phyloP scores from a whole-genome alignment of 805 yeast species.

The Ogataea polymorpha region DNA sequence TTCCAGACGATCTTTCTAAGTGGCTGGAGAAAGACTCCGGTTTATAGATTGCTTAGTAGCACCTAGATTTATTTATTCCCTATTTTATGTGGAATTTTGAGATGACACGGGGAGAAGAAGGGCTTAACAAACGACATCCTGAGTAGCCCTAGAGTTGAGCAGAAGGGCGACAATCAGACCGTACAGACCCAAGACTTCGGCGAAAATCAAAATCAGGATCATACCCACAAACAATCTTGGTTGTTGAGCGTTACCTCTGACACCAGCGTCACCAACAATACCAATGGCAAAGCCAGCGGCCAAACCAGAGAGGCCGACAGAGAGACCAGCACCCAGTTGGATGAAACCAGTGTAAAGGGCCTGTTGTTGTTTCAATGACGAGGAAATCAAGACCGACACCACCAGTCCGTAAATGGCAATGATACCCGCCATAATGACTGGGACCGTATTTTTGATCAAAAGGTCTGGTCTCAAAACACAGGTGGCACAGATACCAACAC shows the following conservation, averaged over 20 bases:
- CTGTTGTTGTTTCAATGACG: conserved; percentile 82
- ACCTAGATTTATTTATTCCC: conserved; percentile 9
- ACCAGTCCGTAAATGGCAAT: conserved; percentile 98
- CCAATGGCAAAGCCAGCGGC: conserved; percentile 99
- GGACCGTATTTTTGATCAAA: conserved; percentile 88
- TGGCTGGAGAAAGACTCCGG: conserved; percentile 16
- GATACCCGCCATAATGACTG: conserved; percentile 99
- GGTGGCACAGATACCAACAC: conserved; percentile 99
- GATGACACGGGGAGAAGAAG: conserved; percentile 2
- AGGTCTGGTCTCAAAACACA: conserved; percentile 97
- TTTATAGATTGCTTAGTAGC: conserved; percentile 8
- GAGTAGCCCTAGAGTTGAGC: conserved; percentile 96
- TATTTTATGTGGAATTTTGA: conserved; percentile 3
- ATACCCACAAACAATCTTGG: conserved; percentile 79
- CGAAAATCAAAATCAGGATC: conserved; percentile 12
- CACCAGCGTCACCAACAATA: conserved; percentile 99
- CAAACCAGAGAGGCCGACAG: conserved; percentile 94
- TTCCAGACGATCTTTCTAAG: conserved; percentile 35
- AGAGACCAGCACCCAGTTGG: conserved; percentile 96
- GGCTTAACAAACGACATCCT: conserved; percentile 75
- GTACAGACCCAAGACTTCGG: conserved; percentile 33
- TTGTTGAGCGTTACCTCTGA: conserved; percentile 96
- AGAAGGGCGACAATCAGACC: conserved; percentile 97
- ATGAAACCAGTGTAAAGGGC: conserved; percentile 96
- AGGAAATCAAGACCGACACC: conserved; percentile 91